Conservation (phyloP, 225 moss, liverwort and hornwort genomes). For the Bryum argenteum region DNA sequence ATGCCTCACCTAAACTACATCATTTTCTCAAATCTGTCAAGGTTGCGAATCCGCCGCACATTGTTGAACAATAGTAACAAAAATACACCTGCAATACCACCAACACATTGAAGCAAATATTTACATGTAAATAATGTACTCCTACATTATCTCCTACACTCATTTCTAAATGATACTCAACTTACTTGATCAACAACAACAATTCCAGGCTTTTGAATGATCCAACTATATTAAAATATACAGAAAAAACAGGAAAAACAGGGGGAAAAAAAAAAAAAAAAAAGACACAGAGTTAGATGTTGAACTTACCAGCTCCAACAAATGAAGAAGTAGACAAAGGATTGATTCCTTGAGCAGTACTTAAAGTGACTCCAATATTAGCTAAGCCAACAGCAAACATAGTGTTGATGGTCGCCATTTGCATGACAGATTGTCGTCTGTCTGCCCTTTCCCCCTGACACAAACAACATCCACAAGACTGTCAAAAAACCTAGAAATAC, state of each 20-base stretch:
- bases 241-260: too few species aligned
- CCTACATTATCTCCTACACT: background rate
- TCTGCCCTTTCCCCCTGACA: constrained; percentile 89
- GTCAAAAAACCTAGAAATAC: too few species aligned
- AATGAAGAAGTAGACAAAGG: constrained; percentile 69
- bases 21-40: constrained; percentile 97
- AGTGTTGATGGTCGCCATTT: constrained; percentile 73
- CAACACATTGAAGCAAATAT: background rate
- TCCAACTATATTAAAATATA: too few species aligned
- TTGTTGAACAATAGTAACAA: constrained; percentile 65
- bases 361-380: constrained; percentile 87
- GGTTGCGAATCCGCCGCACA: constrained; percentile 73
- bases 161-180: background rate
- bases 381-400: constrained; percentile 75
- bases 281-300: background rate
- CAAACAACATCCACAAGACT: background rate
- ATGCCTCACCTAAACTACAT: constrained; percentile 13
- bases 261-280: background rate
- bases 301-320: constrained; percentile 73
- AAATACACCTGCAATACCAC: constrained; percentile 67
- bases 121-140: background rate
- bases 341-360: constrained; percentile 72
- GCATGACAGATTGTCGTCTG: constrained; percentile 81
- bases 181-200: too few species aligned
- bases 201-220: too few species aligned